Conservation (phyloP, 148 eudicot genomes). For the Persicaria tinctoria region DNA sequence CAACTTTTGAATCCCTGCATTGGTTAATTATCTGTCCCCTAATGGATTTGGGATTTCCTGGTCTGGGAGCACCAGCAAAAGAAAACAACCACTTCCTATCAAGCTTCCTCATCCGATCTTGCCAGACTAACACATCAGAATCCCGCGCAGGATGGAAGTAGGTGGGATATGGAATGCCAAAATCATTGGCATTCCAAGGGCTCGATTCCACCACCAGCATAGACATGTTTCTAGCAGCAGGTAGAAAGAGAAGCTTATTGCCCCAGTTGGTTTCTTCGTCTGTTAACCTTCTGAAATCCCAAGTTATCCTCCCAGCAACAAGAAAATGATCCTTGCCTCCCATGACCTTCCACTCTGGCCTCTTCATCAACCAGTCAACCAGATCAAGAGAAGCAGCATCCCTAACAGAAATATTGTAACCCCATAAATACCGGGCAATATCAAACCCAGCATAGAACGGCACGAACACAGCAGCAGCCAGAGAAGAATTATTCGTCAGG, state of each 20-base stretch:
- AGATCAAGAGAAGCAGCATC: constrained; percentile 84
- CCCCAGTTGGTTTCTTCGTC: constrained; percentile 87
- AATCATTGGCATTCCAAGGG: constrained; percentile 94
- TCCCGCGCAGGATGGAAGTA: constrained; percentile 93
- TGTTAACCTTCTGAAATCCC: constrained; percentile 78
- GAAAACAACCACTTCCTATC: constrained; percentile 71
- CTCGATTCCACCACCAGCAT: constrained; percentile 94
- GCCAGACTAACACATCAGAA: constrained; percentile 71
- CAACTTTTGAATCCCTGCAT: constrained; percentile 46
- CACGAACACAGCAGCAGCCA: constrained; percentile 86
- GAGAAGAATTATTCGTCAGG: constrained; percentile 76
- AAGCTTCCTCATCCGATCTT: constrained; percentile 74
- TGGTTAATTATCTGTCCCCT: constrained; percentile 74
- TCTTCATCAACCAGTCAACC: constrained; percentile 63
- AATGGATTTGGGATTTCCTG: constrained; percentile 66
- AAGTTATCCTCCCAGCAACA: constrained; percentile 90
- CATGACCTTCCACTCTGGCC: constrained; percentile 93
- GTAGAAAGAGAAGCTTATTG: constrained; percentile 74
- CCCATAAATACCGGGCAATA: constrained; percentile 90
- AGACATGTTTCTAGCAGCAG: constrained; percentile 89
- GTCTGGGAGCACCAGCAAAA: constrained; percentile 95
- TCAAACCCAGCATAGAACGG: constrained; percentile 97
- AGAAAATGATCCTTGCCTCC: constrained; percentile 97
- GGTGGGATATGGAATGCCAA: constrained; percentile 89
- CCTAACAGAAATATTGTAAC: constrained; percentile 51